A percentile compares a stretch with the other conserved stretches of the same genome.
These are phyloP conservation scores for Ajuga reptans DNA, from an alignment of 305 asterid genomes.

Conservation along the genomic window DNA sequence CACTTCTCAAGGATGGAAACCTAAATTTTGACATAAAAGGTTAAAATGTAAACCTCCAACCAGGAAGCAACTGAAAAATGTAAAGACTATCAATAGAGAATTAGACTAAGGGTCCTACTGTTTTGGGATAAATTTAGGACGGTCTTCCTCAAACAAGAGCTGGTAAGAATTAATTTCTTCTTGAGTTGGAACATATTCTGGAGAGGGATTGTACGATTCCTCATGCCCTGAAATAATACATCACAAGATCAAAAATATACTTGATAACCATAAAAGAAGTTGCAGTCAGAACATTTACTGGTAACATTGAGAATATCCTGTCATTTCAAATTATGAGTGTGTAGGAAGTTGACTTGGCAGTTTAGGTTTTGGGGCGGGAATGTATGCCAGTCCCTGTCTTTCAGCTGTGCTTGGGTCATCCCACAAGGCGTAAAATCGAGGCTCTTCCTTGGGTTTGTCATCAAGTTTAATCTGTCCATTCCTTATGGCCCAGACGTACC, in stretches of 20 bases:
- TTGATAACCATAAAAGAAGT: background rate
- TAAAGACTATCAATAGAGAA: background rate
- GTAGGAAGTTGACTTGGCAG: slow-evolving; percentile 53
- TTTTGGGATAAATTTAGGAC: slow-evolving; percentile 82
- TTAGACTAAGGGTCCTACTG: slow-evolving; percentile 36
- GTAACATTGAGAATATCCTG: background rate
- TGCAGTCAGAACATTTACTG: background rate
- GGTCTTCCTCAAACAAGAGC: slow-evolving; percentile 93
- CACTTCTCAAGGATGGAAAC: slow-evolving; percentile 63
- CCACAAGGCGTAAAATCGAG: slow-evolving; percentile 58
- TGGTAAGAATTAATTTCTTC: slow-evolving; percentile 82
- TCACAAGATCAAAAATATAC: slow-evolving; percentile 15
- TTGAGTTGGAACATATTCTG: slow-evolving; percentile 84
- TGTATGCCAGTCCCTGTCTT: slow-evolving; percentile 76
- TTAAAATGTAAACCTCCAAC: background rate
- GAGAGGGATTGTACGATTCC: slow-evolving; percentile 86
- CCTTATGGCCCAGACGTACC: slow-evolving; percentile 69
- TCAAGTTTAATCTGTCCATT: slow-evolving; percentile 63
- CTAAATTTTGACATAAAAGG: slow-evolving; percentile 32
- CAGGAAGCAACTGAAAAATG: background rate
- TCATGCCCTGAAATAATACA: slow-evolving; percentile 69
- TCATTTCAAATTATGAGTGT: slow-evolving; percentile 6
- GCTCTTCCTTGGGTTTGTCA: slow-evolving; percentile 73
- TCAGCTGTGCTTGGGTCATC: slow-evolving; percentile 67
- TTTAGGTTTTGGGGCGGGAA: slow-evolving; percentile 88